Conservation (phyloP, 805 yeast genomes). For the Saturnispora besseyi region DNA sequence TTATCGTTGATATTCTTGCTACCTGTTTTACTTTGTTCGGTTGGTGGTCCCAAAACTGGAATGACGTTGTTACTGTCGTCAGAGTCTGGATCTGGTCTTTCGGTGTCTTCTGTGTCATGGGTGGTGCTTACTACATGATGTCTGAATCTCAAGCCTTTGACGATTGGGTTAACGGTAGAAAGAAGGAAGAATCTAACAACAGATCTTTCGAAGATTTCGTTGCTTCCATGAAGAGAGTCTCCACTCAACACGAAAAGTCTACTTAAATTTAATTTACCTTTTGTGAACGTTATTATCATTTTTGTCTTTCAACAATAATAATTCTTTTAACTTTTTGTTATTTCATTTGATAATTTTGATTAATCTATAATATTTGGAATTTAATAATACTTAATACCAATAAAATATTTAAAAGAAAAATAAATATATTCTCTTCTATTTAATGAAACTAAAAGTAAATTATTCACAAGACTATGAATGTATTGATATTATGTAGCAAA, state of each 20-base stretch:
- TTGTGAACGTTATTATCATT: slow-evolving; percentile 3
- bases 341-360: neutral
- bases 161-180: slow-evolving; percentile 77
- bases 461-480: neutral
- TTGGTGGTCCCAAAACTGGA: slow-evolving; percentile 98
- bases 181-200: slow-evolving; percentile 46
- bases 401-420: neutral
- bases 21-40: slow-evolving; percentile 91
- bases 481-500: neutral
- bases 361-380: neutral
- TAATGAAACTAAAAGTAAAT: no score
- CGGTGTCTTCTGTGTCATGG: slow-evolving; percentile 94
- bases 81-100: slow-evolving; percentile 93
- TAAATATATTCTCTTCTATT: no score
- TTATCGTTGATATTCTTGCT: slow-evolving; percentile 82
- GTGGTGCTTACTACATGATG: slow-evolving; percentile 95
- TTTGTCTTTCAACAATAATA: neutral
- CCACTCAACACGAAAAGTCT: slow-evolving; percentile 80
- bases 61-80: slow-evolving; percentile 89
- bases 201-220: slow-evolving; percentile 76
- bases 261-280: slow-evolving; percentile 30
- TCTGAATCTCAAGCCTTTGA: slow-evolving; percentile 72
- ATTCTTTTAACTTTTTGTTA: slow-evolving; percentile 1
- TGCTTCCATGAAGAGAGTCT: slow-evolving; percentile 78
- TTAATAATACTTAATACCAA: neutral